Evolutionary conservation across 2,329 filamentous ascomycete genomes (phyloP), one percentile per base, ranked within the genome.

Genomic region (Talaromyces rugulosus): DNA sequence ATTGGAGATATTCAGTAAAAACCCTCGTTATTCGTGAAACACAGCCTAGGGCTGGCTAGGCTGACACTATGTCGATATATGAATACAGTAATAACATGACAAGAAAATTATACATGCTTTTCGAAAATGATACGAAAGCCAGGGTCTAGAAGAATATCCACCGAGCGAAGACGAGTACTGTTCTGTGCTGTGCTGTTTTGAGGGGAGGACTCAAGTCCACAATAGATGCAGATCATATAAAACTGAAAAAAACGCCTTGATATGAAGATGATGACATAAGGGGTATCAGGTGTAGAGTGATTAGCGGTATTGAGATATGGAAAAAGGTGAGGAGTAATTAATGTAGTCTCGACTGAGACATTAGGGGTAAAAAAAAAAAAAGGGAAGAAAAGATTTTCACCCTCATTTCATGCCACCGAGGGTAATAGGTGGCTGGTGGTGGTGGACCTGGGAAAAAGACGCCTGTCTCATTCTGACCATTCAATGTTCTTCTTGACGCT

Each of bases 401-500:
- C 36, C 14, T 36, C 34, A 36, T 36, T 16, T 23, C 5, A 36
- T 16, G 34, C 34, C 14, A 16, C 34, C 44, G n/a, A 28, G 44
- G 23, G 44, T 28, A 51, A 51, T n/a, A 12, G 36, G 16, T 40
- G 36, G 16, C 36, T 40, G 36, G 16, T 33, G 8, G 31, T 40
- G 36, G 36, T 40, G 5, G 36, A 40, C 14, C 16, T 40, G n/a
- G 44, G 44, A n/a, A 47, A 47, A 8, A 53, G 28, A 31, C 14
- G 28, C 5, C 30, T 31, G 50, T n/a, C 58, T 65, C 67, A 73
- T 56, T 71, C 66, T 52, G 70, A 64, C 51, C 67, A 70, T 59
- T 68, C 69, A 59, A 76, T 67, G 57, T 75, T 67, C 36, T 68
- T 66, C 60, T 78, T 75, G 59, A 81, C 68, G 40, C 75, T 78